Conservation (phyloP, 2,329 filamentous ascomycete genomes). For the Colletotrichum simmondsii region DNA sequence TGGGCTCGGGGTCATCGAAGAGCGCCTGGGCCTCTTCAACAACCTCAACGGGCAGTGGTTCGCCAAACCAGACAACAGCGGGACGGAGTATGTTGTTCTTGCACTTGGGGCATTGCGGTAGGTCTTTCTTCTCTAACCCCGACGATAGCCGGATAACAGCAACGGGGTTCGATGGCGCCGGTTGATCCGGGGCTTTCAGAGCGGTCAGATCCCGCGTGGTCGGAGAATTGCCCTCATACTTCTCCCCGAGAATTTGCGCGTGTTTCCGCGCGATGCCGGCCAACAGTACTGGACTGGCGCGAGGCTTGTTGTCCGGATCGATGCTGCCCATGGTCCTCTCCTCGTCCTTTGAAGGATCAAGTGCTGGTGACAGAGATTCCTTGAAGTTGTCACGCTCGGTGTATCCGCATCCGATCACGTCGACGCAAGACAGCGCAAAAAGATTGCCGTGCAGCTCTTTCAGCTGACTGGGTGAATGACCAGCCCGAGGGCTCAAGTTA, state of each 20-base stretch:
- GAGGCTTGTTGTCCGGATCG: constrained; percentile 18
- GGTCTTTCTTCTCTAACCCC: constrained; percentile 56
- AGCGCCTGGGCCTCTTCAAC: constrained; percentile 63
- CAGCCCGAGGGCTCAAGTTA: constrained; percentile 65
- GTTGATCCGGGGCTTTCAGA: constrained; percentile 15
- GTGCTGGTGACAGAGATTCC: constrained; percentile 71
- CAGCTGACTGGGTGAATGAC: constrained; percentile 66
- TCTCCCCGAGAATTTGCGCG: constrained; percentile 67
- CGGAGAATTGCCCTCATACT: constrained; percentile 45
- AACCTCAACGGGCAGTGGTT: constrained; percentile 63
- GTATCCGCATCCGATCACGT: constrained; percentile 67
- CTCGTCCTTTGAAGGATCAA: constrained; percentile 62
- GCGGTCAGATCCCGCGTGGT: constrained; percentile 22
- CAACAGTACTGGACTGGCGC: constrained; percentile 34
- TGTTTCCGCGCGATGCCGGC: constrained; percentile 47
- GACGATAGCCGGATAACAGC: constrained; percentile 44
- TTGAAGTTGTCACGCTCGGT: constrained; percentile 65
- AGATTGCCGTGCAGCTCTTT: constrained; percentile 61
- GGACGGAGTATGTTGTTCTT: constrained; percentile 68
- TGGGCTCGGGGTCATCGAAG: constrained; percentile 52
- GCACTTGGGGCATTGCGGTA: constrained; percentile 70
- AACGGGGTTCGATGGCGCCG: background rate
- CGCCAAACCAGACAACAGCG: constrained; percentile 77
- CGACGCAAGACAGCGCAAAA: constrained; percentile 44
- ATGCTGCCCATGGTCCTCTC: constrained; percentile 33